Percentiles rank a stretch among this genome's conserved stretches.
These are phyloP conservation scores for Pyracantha coccinea DNA, from an alignment of 331 rosid genomes.

Conservation along the genomic window DNA sequence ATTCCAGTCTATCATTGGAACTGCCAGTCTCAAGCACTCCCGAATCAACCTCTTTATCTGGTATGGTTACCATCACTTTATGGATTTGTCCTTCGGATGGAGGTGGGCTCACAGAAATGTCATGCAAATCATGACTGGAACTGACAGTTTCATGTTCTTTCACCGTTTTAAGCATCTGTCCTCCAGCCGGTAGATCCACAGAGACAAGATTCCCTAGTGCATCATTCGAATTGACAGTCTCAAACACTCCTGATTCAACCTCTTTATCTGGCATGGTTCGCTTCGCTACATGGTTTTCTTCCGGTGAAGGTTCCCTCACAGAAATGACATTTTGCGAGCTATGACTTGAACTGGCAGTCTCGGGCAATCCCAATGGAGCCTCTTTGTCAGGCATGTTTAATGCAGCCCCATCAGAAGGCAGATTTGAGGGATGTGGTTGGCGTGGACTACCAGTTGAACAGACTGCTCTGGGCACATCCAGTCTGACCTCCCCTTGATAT, in stretches of 20 bases:
- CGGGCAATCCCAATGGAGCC: conserved; percentile 21
- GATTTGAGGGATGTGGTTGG: conserved; percentile 9
- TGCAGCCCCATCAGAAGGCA: neutral
- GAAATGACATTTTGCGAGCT: conserved; percentile 8
- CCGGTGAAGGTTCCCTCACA: conserved; percentile 10
- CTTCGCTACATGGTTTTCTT: conserved; percentile 6
- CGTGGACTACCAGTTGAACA: conserved; percentile 13
- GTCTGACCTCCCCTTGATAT: conserved; percentile 20
- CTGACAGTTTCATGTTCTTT: conserved; percentile 10
- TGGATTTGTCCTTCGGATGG: conserved; percentile 15
- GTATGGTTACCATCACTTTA: conserved; percentile 7
- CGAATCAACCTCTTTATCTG: conserved; percentile 15
- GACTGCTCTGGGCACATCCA: neutral
- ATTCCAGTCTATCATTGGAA: conserved; percentile 7
- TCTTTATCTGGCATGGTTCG: conserved; percentile 24
- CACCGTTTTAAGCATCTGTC: conserved; percentile 18
- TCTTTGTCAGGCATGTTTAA: conserved; percentile 16
- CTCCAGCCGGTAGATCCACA: conserved; percentile 20
- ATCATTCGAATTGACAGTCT: conserved; percentile 12
- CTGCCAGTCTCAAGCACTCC: conserved; percentile 17
- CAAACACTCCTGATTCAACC: conserved; percentile 5
- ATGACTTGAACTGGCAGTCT: conserved; percentile 5
- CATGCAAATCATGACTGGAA: conserved; percentile 5
- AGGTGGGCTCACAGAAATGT: conserved; percentile 9
- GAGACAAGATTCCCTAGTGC: conserved; percentile 10